These are phyloP conservation scores for Massarina eburnea DNA, from an alignment of 2,329 filamentous ascomycete genomes.

Conservation along the genomic window DNA sequence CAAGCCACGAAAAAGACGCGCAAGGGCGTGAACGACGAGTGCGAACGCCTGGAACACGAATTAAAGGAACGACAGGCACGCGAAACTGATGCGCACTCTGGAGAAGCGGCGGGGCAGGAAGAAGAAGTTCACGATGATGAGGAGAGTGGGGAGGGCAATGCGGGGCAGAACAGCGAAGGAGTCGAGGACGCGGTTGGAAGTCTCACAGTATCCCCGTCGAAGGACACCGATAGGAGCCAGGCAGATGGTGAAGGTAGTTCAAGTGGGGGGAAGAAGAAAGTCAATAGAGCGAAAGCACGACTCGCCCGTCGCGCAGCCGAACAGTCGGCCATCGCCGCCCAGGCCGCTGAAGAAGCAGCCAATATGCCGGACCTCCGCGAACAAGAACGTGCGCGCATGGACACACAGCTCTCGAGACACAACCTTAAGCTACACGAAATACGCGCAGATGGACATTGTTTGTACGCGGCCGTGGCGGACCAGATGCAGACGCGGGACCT, in stretches of 20 bases:
- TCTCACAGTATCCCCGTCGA: slow-evolving; percentile 14
- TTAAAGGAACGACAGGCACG: slow-evolving; percentile 56
- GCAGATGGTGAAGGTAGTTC: slow-evolving; percentile 64
- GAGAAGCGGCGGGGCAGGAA: slow-evolving; percentile 14
- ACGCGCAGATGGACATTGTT: slow-evolving; percentile 87
- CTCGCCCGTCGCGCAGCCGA: slow-evolving; percentile 87
- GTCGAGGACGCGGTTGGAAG: slow-evolving; percentile 17
- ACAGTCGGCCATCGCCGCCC: slow-evolving; percentile 66
- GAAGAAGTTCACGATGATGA: slow-evolving; percentile 8
- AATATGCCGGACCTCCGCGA: slow-evolving; percentile 43
- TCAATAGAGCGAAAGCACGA: slow-evolving; percentile 88
- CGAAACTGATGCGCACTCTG: slow-evolving; percentile 51
- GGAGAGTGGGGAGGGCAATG: slow-evolving; percentile 5
- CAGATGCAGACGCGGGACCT: slow-evolving; percentile 62
- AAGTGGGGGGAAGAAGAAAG: slow-evolving; percentile 93
- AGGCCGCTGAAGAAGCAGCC: slow-evolving; percentile 73
- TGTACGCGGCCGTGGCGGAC: slow-evolving; percentile 89
- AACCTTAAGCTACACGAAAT: slow-evolving; percentile 76
- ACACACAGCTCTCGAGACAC: slow-evolving; percentile 63
- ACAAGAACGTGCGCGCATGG: slow-evolving; percentile 60
- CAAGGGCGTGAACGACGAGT: slow-evolving; percentile 63
- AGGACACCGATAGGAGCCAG: slow-evolving; percentile 1
- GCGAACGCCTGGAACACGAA: slow-evolving; percentile 59
- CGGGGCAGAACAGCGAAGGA: slow-evolving; percentile 5
- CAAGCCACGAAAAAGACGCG: slow-evolving; percentile 81